Evolutionary conservation across 2,329 filamentous ascomycete genomes (phyloP).

Genomic region (Phialemoniopsis sp.): DNA sequence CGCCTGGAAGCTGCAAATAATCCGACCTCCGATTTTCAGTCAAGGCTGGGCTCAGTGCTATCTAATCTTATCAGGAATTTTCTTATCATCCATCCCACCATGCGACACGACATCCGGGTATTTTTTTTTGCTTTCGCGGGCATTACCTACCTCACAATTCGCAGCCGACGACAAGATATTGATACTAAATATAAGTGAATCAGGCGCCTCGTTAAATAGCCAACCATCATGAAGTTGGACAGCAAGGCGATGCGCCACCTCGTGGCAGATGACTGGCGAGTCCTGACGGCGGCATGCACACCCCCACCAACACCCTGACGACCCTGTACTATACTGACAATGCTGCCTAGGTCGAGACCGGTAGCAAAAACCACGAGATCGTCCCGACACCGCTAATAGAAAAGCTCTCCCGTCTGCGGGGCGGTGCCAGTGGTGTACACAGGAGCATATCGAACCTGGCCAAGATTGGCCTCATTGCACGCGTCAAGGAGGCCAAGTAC

Average conservation of each 20-base stretch:
- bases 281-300: conserved; percentile 76
- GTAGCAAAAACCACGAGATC: conserved; percentile 94
- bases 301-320: conserved; percentile 13
- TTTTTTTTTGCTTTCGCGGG: background rate
- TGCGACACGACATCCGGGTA: background rate
- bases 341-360: conserved; percentile 73
- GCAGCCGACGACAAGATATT: no score
- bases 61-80: conserved; percentile 3
- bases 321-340: conserved; percentile 12
- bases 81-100: conserved; percentile 5
- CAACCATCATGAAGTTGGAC: conserved; percentile 79
- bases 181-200: no score
- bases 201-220: conserved; percentile 12
- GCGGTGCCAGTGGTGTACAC: conserved; percentile 74
- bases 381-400: conserved; percentile 88
- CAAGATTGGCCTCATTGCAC: conserved; percentile 86
- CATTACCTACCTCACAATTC: no score
- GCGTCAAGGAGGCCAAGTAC: conserved; percentile 93
- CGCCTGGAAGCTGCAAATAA: no score
- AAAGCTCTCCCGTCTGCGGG: conserved; percentile 75
- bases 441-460: conserved; percentile 85
- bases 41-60: no score
- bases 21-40: background rate
- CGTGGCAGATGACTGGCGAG: conserved; percentile 88
- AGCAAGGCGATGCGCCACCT: conserved; percentile 91